phyloP scores from a whole-genome alignment of 768 basidiomycete species.

The Phanerochaete carnosa region DNA sequence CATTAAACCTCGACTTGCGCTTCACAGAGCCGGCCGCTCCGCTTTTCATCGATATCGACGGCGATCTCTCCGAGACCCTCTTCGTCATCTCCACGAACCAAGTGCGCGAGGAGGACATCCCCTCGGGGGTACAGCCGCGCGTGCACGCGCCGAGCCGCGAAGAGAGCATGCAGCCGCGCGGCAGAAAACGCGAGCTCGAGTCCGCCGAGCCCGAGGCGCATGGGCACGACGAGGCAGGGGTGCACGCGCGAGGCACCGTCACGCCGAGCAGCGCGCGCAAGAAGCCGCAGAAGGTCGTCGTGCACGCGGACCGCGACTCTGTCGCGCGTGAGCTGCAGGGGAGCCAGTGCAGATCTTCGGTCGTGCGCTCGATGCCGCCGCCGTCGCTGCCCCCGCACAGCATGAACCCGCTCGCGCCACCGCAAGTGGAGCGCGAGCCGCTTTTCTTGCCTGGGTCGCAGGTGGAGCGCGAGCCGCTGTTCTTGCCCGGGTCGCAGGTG shows the following conservation, averaged over 20 bases:
- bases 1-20: constrained; percentile 60
- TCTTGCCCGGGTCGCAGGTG: constrained; percentile 27
- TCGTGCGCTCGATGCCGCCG: constrained; percentile 17
- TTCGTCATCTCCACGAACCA: constrained; percentile 77
- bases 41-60: constrained; percentile 74
- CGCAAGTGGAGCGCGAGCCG: constrained; percentile 2
- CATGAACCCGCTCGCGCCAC: neutral
- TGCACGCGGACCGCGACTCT: constrained; percentile 28
- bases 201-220: constrained; percentile 21
- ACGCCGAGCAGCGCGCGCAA: constrained; percentile 32
- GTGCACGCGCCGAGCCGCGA: neutral
- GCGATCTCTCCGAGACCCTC: constrained; percentile 59
- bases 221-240: constrained; percentile 18
- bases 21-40: constrained; percentile 76
- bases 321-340: neutral
- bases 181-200: constrained; percentile 42
- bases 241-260: neutral
- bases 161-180: constrained; percentile 7
- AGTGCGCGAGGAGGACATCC: neutral
- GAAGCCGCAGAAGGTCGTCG: constrained; percentile 53
- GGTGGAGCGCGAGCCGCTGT: constrained; percentile 27
- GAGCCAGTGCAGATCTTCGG: neutral
- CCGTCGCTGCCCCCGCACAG: constrained; percentile 15
- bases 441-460: constrained; percentile 17
- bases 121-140: neutral